Conservation (phyloP, 176 grass and related monocot genomes). For the Calamus simplicifolius region DNA sequence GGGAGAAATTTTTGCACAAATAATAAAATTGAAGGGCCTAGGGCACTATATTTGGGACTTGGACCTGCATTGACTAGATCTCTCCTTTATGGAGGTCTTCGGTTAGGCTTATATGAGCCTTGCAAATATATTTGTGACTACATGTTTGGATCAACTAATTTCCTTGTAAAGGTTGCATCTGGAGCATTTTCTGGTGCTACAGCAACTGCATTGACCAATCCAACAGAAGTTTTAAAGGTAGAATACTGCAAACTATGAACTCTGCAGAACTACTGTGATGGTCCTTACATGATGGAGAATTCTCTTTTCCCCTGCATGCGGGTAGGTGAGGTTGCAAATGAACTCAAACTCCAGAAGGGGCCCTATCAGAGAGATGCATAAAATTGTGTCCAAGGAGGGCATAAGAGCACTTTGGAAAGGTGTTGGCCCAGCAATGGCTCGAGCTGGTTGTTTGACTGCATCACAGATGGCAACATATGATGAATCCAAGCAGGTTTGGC, state of each 20-base stretch:
- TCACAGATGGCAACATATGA: slow-evolving; percentile 97
- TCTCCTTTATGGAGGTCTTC: slow-evolving; percentile 81
- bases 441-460: slow-evolving; percentile 83
- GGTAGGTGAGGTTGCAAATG: slow-evolving; percentile 86
- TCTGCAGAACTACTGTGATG: too few relatives aligned
- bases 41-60: slow-evolving; percentile 77
- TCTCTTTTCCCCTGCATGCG: too few relatives aligned
- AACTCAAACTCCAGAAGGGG: slow-evolving; percentile 39
- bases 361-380: slow-evolving; percentile 48
- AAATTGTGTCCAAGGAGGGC: slow-evolving; percentile 69
- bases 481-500: slow-evolving; percentile 68
- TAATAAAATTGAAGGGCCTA: slow-evolving; percentile 66
- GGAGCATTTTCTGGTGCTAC: slow-evolving; percentile 70
- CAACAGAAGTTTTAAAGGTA: slow-evolving; percentile 87
- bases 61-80: slow-evolving; percentile 74
- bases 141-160: slow-evolving; percentile 75
- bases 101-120: slow-evolving; percentile 86
- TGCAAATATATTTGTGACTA: slow-evolving; percentile 69
- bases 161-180: slow-evolving; percentile 71
- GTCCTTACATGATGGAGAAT: too few relatives aligned
- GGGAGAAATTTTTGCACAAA: slow-evolving; percentile 66
- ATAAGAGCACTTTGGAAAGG: slow-evolving; percentile 89
- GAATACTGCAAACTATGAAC: neutral
- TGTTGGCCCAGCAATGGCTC: slow-evolving; percentile 89
- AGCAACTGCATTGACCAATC: slow-evolving; percentile 81